Conservation (phyloP, 768 basidiomycete genomes). For the Galerina marginata region DNA sequence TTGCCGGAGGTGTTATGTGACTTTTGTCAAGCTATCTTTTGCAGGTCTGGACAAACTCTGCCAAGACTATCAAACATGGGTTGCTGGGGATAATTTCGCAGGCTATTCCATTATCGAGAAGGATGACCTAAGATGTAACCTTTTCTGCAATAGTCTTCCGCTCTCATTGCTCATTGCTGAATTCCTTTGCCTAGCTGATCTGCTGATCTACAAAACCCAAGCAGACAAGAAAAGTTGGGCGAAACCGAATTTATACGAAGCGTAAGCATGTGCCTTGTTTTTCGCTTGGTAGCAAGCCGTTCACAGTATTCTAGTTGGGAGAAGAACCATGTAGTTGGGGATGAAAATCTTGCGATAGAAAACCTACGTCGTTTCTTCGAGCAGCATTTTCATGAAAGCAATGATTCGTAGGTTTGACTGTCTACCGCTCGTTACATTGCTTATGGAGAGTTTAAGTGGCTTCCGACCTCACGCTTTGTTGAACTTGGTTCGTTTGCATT, state of each 20-base stretch:
- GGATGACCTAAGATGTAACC: conserved; percentile 50
- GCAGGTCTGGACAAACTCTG: conserved; percentile 71
- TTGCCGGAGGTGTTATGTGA: conserved; percentile 75
- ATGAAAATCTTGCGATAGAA: conserved; percentile 72
- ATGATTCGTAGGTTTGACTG: conserved; percentile 69
- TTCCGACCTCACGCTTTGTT: conserved; percentile 81
- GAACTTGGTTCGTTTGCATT: conserved; percentile 80
- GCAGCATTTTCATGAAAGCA: conserved; percentile 80
- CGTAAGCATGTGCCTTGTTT: conserved; percentile 43
- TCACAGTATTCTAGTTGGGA: conserved; percentile 59
- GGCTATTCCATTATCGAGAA: conserved; percentile 57
- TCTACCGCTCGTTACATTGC: neutral
- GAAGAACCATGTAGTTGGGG: conserved; percentile 64
- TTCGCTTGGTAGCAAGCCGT: neutral
- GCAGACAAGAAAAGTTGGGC: conserved; percentile 73
- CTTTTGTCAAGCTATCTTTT: conserved; percentile 79
- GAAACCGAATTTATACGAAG: conserved; percentile 60
- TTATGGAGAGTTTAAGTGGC: conserved; percentile 49
- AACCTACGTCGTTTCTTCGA: conserved; percentile 82
- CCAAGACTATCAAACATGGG: conserved; percentile 71
- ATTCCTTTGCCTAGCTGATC: conserved; percentile 39
- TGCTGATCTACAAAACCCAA: conserved; percentile 64
- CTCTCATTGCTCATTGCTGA: neutral
- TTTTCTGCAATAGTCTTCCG: neutral
- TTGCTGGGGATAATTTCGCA: conserved; percentile 47